Conservation (phyloP, 257 asterid species). For the Henckelia pumila region DNA sequence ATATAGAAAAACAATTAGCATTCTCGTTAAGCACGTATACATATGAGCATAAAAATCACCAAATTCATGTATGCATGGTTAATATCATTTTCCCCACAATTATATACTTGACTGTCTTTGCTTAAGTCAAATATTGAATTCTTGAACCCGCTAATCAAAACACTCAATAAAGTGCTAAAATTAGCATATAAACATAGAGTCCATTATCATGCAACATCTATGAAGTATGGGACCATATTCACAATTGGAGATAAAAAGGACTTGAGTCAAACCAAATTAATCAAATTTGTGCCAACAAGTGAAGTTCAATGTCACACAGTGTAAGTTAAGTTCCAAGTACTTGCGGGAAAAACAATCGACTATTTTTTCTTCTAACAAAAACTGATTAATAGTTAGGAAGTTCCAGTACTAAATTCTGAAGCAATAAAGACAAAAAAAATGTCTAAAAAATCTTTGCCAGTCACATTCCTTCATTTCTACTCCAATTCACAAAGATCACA, state of each 20-base stretch:
- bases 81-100: too few species aligned
- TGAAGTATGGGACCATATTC: background rate
- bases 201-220: background rate
- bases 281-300: background rate
- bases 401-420: background rate
- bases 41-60: too few species aligned
- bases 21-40: too few species aligned
- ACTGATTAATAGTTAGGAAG: background rate
- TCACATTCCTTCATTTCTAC: background rate
- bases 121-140: too few species aligned
- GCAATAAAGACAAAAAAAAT: background rate
- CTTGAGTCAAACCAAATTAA: background rate
- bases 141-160: too few species aligned
- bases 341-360: background rate
- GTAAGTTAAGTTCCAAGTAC: too few species aligned
- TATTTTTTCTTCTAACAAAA: background rate
- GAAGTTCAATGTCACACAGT: background rate
- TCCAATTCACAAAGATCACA: background rate
- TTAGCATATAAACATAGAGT: too few species aligned
- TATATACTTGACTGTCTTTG: too few species aligned
- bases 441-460: background rate
- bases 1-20: too few species aligned
- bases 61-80: too few species aligned
- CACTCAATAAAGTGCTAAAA: too few species aligned
- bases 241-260: background rate